These are phyloP conservation scores for Aspergillus brunneoviolaceus DNA, from an alignment of 2,329 filamentous ascomycete species.

Conservation along the genomic window DNA sequence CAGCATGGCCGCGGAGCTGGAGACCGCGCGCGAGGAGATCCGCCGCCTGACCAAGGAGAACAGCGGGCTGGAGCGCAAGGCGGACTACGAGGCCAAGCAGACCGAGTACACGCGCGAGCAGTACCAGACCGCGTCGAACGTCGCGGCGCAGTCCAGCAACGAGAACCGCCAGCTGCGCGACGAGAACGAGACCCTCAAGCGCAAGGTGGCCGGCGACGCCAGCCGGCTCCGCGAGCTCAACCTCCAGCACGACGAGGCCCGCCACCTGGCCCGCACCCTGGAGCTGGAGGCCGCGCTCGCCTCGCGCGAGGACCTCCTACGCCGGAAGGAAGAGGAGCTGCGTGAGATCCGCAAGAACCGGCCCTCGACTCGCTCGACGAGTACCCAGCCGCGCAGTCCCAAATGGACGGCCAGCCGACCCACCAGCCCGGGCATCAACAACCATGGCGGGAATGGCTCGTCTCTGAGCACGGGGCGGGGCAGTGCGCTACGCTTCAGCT, in stretches of 20 bases:
- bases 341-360: constrained; percentile 46
- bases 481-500: constrained; percentile 42
- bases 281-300: constrained; percentile 40
- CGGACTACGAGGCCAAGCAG: constrained; percentile 44
- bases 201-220: constrained; percentile 38
- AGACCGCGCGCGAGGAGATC: constrained; percentile 42
- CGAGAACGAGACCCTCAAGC: constrained; percentile 38
- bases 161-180: constrained; percentile 40
- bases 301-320: constrained; percentile 40
- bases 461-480: constrained; percentile 30
- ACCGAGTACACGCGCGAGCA: constrained; percentile 48
- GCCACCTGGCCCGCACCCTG: constrained; percentile 38
- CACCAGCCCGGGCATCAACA: constrained; percentile 40
- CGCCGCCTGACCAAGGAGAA: constrained; percentile 38
- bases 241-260: constrained; percentile 31
- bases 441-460: constrained; percentile 24
- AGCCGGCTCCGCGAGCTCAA: constrained; percentile 40
- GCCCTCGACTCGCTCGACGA: constrained; percentile 44
- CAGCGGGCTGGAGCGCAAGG: constrained; percentile 35
- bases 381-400: constrained; percentile 44
- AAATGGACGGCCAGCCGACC: constrained; percentile 43
- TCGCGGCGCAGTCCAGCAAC: constrained; percentile 42
- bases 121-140: constrained; percentile 48
- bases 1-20: constrained; percentile 39
- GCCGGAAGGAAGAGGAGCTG: constrained; percentile 47